phyloP scores from a whole-genome alignment of 306 rosid genomes.

The Betula pendula region DNA sequence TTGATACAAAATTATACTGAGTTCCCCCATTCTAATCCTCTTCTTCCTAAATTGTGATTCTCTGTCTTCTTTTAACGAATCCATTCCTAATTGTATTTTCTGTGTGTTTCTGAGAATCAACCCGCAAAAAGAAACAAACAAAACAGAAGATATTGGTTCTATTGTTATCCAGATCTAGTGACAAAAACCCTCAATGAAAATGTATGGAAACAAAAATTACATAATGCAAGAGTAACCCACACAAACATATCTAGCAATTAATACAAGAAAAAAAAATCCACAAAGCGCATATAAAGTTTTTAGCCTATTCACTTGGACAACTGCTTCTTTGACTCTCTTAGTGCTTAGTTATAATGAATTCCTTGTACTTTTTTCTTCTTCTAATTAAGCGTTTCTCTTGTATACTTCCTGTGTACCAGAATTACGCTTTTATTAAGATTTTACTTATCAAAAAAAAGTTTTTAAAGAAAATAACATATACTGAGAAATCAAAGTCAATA shows the following conservation, averaged over 20 bases:
- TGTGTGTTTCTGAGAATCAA: background rate
- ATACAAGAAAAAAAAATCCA: background rate
- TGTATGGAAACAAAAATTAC: background rate
- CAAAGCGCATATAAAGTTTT: background rate
- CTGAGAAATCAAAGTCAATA: too few species aligned
- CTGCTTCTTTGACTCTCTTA: too few species aligned
- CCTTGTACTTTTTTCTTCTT: too few species aligned
- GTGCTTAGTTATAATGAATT: too few species aligned
- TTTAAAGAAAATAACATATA: too few species aligned
- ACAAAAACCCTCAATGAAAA: background rate
- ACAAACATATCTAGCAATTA: background rate
- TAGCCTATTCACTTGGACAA: too few species aligned
- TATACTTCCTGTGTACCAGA: too few species aligned
- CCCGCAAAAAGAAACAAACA: background rate
- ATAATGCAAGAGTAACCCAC: background rate
- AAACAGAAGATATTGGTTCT: background rate
- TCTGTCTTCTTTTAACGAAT: background rate
- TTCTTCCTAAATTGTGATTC: background rate
- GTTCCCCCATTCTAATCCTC: background rate
- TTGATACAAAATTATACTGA: background rate
- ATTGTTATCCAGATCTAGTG: background rate
- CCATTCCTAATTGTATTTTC: background rate
- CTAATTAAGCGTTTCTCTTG: too few species aligned
- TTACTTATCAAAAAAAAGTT: too few species aligned
- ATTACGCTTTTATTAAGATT: too few species aligned